Percentiles rank a stretch among this genome's conserved stretches.
Conservation (phyloP, 148 eudicot genomes). For the Heliosperma pusillum region DNA sequence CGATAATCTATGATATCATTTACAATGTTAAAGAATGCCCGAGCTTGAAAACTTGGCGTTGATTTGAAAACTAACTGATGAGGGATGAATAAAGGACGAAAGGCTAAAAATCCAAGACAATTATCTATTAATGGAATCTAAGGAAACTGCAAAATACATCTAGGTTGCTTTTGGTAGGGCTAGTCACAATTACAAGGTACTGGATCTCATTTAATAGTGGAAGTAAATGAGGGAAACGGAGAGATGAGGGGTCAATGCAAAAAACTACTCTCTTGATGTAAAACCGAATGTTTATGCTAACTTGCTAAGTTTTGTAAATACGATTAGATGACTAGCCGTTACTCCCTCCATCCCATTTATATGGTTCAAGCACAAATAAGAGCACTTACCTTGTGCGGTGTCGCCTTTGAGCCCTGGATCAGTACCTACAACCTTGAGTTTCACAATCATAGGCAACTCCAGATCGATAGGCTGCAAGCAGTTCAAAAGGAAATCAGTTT, state of each 20-base stretch:
- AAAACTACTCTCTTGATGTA: background rate
- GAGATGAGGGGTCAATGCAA: background rate
- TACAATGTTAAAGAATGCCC: no score
- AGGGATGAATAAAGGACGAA: no score
- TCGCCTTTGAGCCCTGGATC: constrained; percentile 89
- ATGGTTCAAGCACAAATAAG: background rate
- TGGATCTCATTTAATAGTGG: background rate
- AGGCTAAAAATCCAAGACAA: no score
- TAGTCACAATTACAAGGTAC: background rate
- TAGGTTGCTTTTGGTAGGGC: background rate
- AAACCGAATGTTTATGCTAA: background rate
- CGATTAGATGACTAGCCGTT: background rate
- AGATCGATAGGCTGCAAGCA: constrained; percentile 73
- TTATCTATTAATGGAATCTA: no score
- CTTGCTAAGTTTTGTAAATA: background rate
- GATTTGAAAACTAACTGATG: no score
- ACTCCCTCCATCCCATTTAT: background rate
- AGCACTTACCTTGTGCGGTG: constrained; percentile 70
- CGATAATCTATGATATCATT: no score
- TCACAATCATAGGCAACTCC: constrained; percentile 78
- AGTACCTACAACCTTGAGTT: constrained; percentile 65
- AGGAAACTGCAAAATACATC: no score
- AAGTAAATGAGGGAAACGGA: background rate
- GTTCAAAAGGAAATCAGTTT: constrained; percentile 17
- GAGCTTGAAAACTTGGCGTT: no score